These are phyloP conservation scores for Penicillium paradoxum DNA, from an alignment of 495 filamentous ascomycete genomes.

Conservation along the genomic window DNA sequence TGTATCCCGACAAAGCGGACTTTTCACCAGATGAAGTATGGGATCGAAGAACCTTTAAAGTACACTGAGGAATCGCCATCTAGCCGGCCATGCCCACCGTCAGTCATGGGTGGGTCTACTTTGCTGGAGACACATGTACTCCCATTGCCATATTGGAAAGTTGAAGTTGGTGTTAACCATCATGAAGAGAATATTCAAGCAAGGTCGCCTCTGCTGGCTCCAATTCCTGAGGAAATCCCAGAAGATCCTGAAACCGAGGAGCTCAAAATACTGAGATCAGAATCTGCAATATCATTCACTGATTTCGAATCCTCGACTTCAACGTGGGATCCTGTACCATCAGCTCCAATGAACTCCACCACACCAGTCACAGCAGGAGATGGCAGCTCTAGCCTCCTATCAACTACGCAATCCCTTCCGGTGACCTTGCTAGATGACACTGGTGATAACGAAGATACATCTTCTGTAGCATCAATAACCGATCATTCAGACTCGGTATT, in stretches of 20 bases:
- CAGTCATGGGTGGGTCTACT: no score
- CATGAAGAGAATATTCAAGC: background rate
- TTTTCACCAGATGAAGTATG: background rate
- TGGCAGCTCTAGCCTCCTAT: background rate
- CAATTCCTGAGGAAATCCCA: slow-evolving; percentile 11
- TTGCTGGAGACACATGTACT: background rate
- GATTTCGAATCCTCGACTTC: background rate
- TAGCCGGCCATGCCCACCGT: no score
- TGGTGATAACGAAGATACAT: background rate
- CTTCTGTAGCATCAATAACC: slow-evolving; percentile 13
- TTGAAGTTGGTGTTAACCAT: no score
- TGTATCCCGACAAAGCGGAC: background rate
- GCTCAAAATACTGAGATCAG: no score
- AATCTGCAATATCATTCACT: background rate
- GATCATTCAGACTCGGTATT: slow-evolving; percentile 17
- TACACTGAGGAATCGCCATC: no score
- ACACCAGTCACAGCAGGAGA: background rate
- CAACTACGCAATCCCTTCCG: background rate
- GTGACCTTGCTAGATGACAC: background rate
- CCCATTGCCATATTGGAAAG: background rate
- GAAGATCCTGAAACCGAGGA: background rate
- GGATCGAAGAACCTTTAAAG: background rate
- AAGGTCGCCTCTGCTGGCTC: slow-evolving; percentile 5
- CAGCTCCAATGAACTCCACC: background rate
- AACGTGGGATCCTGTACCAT: background rate